phyloP scores from a whole-genome alignment of 352 stramenopile species.

The Phytopythium boreale region DNA sequence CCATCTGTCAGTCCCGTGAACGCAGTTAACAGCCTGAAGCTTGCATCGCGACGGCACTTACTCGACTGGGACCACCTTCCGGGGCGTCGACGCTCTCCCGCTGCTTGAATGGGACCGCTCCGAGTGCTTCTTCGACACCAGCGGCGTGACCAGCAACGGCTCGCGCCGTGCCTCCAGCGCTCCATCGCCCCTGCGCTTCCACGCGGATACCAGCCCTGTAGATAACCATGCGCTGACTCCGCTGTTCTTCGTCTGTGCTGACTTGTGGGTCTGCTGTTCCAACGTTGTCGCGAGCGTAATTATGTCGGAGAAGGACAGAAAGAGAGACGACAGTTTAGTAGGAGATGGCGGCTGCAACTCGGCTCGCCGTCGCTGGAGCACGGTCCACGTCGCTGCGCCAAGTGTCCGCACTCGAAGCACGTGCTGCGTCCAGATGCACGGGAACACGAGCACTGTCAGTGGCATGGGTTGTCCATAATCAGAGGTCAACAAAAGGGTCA shows the following conservation, averaged over 20 bases:
- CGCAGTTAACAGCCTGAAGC: too few relatives aligned
- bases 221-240: neutral
- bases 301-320: constrained; percentile 40
- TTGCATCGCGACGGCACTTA: constrained; percentile 13
- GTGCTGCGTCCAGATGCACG: constrained; percentile 53
- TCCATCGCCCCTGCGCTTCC: neutral
- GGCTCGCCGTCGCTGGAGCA: constrained; percentile 28
- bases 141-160: neutral
- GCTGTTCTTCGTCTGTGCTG: neutral
- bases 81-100: constrained; percentile 16
- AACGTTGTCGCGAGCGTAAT: constrained; percentile 11
- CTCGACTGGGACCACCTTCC: constrained; percentile 36
- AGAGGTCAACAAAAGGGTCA: neutral
- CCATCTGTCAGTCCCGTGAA: neutral
- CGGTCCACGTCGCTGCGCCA: constrained; percentile 42
- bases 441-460: constrained; percentile 52
- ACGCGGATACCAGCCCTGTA: neutral
- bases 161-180: neutral
- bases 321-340: constrained; percentile 4
- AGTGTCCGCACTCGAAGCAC: constrained; percentile 49
- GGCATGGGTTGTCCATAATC: neutral
- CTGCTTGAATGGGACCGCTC: neutral
- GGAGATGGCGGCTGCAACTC: constrained; percentile 25
- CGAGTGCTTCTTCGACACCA: neutral
- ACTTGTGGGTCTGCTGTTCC: neutral